Percentiles rank a stretch among this genome's conserved stretches.
Conservation (phyloP, 331 rosid species). For the Quercus lobata region DNA sequence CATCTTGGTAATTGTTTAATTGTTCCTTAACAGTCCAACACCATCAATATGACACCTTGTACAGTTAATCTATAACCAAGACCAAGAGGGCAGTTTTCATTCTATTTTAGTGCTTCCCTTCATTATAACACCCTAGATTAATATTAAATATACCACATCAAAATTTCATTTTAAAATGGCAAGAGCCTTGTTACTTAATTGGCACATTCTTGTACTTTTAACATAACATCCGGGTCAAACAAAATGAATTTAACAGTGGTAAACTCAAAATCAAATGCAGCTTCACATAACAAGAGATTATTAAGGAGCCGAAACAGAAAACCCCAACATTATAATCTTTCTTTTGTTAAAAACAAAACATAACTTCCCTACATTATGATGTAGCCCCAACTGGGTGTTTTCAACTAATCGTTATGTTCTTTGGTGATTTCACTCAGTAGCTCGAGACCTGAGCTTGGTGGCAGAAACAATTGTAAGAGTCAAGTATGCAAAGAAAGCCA, state of each 20-base stretch:
- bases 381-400: background rate
- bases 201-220: no score
- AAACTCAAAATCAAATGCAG: background rate
- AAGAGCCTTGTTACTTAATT: no score
- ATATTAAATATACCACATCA: no score
- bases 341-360: background rate
- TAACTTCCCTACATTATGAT: background rate
- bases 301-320: background rate
- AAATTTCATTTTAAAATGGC: no score
- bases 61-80: background rate
- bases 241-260: no score
- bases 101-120: background rate
- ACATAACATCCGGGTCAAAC: no score
- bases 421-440: background rate
- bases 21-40: background rate
- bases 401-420: background rate
- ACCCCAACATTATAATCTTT: background rate
- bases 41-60: background rate
- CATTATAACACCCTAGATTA: no score
- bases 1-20: background rate
- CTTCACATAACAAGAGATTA: background rate
- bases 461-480: slow-evolving; percentile 39
- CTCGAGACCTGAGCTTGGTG: slow-evolving; percentile 7
- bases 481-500: slow-evolving; percentile 52
- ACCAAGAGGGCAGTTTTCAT: no score